Base-by-base conservation (phyloP, 1,284 basidiomycete genomes). In the Moesziomyces antarcticus region DNA sequence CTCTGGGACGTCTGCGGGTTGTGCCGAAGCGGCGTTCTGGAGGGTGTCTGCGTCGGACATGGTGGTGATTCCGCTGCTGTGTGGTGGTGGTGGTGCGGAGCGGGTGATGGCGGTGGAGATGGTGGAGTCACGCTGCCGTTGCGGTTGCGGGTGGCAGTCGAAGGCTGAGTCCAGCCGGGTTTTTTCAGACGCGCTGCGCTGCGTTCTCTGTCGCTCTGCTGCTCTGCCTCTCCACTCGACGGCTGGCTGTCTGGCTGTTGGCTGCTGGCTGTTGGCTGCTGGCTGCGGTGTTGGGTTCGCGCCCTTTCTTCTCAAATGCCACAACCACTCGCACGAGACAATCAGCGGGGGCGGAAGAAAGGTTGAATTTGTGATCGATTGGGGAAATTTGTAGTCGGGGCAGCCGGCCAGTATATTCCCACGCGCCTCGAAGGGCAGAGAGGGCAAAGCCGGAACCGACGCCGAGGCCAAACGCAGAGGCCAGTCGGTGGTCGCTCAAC, bases 391-490 rank as follows among this genome's bases (percentile, higher is more conserved):
- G 35, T 37, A 37, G 35, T 14, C 35, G 35, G 14, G 35, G 35
- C 35, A 11, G 35, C 14, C 13, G 35, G 35, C 30, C 30, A 30
- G 30, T 30, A 8, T 30, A 30, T 30, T 30, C 6, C 30, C 1
- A 30, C 11, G 6, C 30, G 30, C 30, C 10, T 11, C 30, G 9
- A 20, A 53, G 16, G 1, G 5, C 14, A 40, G 7, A 56, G 27
- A 57, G 65, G 58, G 46, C 54, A 14, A 62, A 62, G 50, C 59
- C 66, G 66, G 66, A 68, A 56, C 66, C 59, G 66, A 68, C 52
- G 14, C 35, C 6, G 21, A 57, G 11, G n/a, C 11, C 5, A 18
- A 44, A 44, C 46, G 51, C 58, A 60, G 46, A 37, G 45, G 41
- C 50, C 49, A 51, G 30, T 42, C 37, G 27, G 24, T 25, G 30